A percentile compares a stretch with the other conserved stretches of the same genome.
Evolutionary conservation across 1,284 basidiomycete genomes (phyloP).

Genomic region (Heterobasidion occidentale): DNA sequence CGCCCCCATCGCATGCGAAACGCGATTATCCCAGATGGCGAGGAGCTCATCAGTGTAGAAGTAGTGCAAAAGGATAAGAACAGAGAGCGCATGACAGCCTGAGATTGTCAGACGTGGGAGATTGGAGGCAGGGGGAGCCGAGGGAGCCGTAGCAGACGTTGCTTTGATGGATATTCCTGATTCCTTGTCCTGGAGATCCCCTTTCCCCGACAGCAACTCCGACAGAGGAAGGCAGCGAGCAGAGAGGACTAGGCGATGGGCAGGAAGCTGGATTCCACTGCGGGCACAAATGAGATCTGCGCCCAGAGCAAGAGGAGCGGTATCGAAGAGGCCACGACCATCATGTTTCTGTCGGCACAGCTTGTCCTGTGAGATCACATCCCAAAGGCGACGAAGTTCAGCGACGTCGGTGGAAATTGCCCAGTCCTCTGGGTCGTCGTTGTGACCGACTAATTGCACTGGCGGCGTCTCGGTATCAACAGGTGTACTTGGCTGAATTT

Average conservation of each 20-base stretch:
- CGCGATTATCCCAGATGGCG: slow-evolving; percentile 80
- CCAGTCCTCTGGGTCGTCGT: slow-evolving; percentile 34
- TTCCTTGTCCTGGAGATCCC: slow-evolving; percentile 20
- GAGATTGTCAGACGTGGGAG: slow-evolving; percentile 29
- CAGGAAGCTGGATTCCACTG: slow-evolving; percentile 40
- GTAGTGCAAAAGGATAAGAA: slow-evolving; percentile 79
- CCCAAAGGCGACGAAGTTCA: slow-evolving; percentile 32
- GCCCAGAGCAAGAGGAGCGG: slow-evolving; percentile 31
- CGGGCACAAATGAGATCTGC: slow-evolving; percentile 55
- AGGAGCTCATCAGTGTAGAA: slow-evolving; percentile 83
- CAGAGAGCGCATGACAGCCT: slow-evolving; percentile 55
- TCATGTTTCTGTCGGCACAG: slow-evolving; percentile 11
- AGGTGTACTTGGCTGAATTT: not conserved
- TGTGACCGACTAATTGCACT: slow-evolving; percentile 9
- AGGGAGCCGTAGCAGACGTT: slow-evolving; percentile 12
- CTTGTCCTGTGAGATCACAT: slow-evolving; percentile 25
- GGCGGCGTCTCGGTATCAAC: not conserved
- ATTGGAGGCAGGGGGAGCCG: not conserved
- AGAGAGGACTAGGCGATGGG: slow-evolving; percentile 60
- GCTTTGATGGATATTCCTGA: slow-evolving; percentile 24
- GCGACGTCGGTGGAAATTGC: slow-evolving; percentile 30
- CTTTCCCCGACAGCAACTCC: slow-evolving; percentile 30
- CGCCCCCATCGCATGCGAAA: slow-evolving; percentile 41
- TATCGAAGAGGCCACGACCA: slow-evolving; percentile 17
- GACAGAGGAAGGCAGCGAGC: slow-evolving; percentile 49